Percentiles rank a stretch among this genome's conserved stretches.
Evolutionary conservation across 2,329 filamentous ascomycete genomes (phyloP).

Genomic region (Colletotrichum sp.): DNA sequence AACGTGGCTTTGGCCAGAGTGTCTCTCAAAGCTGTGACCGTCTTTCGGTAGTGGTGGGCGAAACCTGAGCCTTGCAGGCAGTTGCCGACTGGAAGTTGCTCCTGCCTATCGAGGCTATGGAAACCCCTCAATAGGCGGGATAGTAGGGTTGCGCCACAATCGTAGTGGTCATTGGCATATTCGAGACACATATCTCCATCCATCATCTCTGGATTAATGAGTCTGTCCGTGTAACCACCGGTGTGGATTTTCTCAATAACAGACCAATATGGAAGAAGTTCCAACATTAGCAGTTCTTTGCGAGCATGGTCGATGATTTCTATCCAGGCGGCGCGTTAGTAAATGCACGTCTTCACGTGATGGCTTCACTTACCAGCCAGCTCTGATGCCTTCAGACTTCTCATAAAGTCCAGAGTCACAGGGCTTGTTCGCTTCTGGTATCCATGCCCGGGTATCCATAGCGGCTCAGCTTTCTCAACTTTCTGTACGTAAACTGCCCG

Average conservation of each 20-base stretch:
- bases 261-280: background rate
- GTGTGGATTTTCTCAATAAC: background rate
- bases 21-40: background rate
- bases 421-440: background rate
- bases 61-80: background rate
- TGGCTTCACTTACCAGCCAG: background rate
- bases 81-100: background rate
- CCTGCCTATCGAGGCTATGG: background rate
- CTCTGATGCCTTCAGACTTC: background rate
- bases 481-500: background rate
- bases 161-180: background rate
- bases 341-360: fast-evolving
- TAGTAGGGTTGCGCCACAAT: background rate
- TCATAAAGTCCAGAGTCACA: background rate
- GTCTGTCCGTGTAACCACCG: background rate
- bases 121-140: background rate
- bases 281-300: background rate
- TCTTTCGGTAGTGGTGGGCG: background rate
- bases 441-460: background rate
- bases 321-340: background rate
- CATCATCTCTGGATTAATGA: background rate
- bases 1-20: background rate
- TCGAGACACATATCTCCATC: background rate
- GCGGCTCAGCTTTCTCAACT: background rate
- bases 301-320: background rate